A percentile compares a stretch with the other conserved stretches of the same genome.
phyloP scores from a whole-genome alignment of 2,329 filamentous ascomycete species.

The Alternaria incomplexa region DNA sequence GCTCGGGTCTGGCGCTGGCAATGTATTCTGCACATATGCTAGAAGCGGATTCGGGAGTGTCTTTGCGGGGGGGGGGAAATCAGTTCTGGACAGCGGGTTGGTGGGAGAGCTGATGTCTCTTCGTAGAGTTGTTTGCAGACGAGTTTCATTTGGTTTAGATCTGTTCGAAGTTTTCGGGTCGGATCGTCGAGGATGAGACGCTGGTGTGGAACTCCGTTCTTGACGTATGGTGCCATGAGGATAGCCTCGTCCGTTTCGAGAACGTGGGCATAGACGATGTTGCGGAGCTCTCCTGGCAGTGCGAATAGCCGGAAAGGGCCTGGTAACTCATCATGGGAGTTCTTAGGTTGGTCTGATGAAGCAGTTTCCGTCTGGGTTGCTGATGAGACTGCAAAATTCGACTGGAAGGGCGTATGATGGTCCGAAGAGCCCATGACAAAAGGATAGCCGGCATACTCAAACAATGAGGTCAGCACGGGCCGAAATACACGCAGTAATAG shows the following conservation, averaged over 20 bases:
- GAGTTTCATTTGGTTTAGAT: background rate
- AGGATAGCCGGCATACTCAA: background rate
- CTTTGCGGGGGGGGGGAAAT: background rate
- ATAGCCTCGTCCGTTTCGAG: background rate
- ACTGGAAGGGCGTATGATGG: background rate
- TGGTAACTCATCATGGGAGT: background rate
- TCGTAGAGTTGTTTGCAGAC: background rate
- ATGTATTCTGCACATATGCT: background rate
- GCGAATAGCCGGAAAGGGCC: background rate
- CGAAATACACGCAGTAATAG: background rate
- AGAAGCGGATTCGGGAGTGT: background rate
- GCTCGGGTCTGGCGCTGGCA: background rate
- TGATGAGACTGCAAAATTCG: background rate
- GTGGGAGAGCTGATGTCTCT: background rate
- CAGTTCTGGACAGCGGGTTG: background rate
- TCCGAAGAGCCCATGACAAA: background rate
- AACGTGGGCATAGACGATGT: background rate
- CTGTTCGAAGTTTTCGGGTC: rapidly evolving
- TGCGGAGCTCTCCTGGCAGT: background rate
- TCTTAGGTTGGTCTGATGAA: background rate
- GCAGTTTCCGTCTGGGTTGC: background rate
- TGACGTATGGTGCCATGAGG: background rate
- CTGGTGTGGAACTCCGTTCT: background rate
- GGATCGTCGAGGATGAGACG: background rate
- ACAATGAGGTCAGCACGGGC: background rate